Evolutionary conservation across 306 rosid species (phyloP).

Genomic region (Rosa lucieae): DNA sequence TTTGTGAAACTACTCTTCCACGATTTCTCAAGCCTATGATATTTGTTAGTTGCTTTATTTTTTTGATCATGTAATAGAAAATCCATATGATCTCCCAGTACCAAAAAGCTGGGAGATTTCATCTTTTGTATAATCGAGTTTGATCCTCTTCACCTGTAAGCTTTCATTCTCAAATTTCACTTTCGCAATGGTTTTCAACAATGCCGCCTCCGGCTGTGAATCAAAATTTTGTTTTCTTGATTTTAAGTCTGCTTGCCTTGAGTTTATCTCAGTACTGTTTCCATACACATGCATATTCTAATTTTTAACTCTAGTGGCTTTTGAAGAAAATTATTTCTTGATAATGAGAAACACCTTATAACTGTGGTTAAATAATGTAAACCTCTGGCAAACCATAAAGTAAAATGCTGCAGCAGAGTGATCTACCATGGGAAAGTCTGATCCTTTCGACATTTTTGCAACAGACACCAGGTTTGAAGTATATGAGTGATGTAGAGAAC

Average conservation of each 20-base stretch:
- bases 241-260: background rate
- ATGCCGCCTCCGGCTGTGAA: background rate
- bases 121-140: constrained; percentile 17
- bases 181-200: background rate
- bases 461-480: background rate
- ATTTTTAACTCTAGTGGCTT: background rate
- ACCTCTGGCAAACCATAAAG: background rate
- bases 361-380: background rate
- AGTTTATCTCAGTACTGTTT: background rate
- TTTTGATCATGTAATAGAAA: constrained; percentile 12
- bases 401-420: background rate
- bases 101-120: background rate
- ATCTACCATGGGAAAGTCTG: background rate
- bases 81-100: constrained; percentile 13
- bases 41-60: background rate
- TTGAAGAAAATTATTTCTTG: background rate
- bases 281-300: background rate
- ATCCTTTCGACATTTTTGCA: background rate
- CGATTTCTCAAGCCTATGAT: background rate
- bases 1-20: constrained; percentile 1
- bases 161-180: background rate
- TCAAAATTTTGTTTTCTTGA: constrained; percentile 3
- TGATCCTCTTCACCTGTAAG: constrained; percentile 1
- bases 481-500: background rate
- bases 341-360: background rate